Evolutionary conservation across 306 rosid species (phyloP).

Genomic region (Sphenostylis stenocarpa): DNA sequence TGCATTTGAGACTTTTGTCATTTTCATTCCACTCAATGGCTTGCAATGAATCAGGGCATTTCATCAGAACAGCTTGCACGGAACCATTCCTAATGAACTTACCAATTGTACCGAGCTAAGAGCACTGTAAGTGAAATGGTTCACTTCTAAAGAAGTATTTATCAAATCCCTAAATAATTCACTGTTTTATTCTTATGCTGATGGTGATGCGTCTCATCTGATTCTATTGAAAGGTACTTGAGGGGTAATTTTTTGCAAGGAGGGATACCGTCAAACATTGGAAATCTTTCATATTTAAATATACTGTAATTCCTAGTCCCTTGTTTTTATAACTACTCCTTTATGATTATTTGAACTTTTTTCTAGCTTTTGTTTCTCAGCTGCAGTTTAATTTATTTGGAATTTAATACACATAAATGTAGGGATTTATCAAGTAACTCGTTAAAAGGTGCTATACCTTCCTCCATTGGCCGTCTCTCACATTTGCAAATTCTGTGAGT

Average conservation of each 20-base stretch:
- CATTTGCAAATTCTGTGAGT: constrained; percentile 73
- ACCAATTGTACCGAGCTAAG: constrained; percentile 86
- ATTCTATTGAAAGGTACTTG: constrained; percentile 64
- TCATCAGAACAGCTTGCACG: constrained; percentile 92
- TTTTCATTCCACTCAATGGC: constrained; percentile 9
- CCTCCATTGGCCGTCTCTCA: constrained; percentile 81
- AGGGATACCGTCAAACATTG: constrained; percentile 83
- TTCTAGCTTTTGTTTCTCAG: neutral
- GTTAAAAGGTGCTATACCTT: constrained; percentile 90
- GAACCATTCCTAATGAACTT: constrained; percentile 81
- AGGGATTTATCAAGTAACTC: constrained; percentile 92
- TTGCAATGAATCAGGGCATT: constrained; percentile 68
- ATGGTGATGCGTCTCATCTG: neutral
- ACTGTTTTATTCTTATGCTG: neutral
- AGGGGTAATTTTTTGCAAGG: constrained; percentile 94
- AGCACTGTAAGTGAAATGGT: constrained; percentile 66
- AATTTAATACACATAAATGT: constrained; percentile 23
- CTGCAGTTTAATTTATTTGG: neutral
- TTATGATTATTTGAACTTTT: constrained; percentile 8
- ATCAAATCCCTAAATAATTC: neutral
- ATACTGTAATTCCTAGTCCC: constrained; percentile 62
- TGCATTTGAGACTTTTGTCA: neutral
- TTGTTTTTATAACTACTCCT: neutral
- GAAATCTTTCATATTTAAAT: constrained; percentile 84
- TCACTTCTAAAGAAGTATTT: neutral